A percentile compares a stretch with the other conserved stretches of the same genome.
These are phyloP conservation scores for Antitrichia curtipendula DNA, from an alignment of 225 moss, liverwort and hornwort species.

Conservation along the genomic window DNA sequence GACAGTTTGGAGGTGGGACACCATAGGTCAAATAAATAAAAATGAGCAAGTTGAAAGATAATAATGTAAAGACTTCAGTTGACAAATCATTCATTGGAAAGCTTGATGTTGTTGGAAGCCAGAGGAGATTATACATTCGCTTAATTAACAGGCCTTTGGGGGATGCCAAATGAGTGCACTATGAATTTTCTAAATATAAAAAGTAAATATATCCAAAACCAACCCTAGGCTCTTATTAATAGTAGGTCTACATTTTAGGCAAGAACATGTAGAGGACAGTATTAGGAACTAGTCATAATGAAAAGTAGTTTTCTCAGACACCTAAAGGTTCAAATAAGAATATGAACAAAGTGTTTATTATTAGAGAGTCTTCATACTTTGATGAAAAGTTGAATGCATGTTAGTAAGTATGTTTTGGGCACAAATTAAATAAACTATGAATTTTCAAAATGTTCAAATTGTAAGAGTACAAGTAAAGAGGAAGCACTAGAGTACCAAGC, in stretches of 20 bases:
- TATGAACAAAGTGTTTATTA: accelerated
- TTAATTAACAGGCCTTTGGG: accelerated
- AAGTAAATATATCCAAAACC: not conserved
- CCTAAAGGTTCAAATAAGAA: not conserved
- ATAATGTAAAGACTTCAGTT: no score
- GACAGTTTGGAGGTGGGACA: no score
- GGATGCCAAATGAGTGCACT: accelerated
- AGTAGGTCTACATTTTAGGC: accelerated
- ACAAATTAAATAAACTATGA: not conserved
- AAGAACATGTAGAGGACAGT: accelerated
- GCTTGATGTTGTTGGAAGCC: no score
- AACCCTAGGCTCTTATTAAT: accelerated
- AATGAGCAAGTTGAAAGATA: no score
- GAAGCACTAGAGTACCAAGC: not conserved
- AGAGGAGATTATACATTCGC: no score
- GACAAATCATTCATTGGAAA: no score
- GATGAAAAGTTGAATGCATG: not conserved
- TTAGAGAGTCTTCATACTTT: not conserved
- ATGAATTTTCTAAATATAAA: accelerated
- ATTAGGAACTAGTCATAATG: not conserved
- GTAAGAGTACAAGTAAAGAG: no score
- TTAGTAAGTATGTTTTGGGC: accelerated
- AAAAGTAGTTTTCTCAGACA: no score
- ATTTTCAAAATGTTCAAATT: not conserved
- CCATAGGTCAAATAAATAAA: no score